phyloP scores from a whole-genome alignment of 2,329 filamentous ascomycete species.

The Fonsecaea erecta region DNA sequence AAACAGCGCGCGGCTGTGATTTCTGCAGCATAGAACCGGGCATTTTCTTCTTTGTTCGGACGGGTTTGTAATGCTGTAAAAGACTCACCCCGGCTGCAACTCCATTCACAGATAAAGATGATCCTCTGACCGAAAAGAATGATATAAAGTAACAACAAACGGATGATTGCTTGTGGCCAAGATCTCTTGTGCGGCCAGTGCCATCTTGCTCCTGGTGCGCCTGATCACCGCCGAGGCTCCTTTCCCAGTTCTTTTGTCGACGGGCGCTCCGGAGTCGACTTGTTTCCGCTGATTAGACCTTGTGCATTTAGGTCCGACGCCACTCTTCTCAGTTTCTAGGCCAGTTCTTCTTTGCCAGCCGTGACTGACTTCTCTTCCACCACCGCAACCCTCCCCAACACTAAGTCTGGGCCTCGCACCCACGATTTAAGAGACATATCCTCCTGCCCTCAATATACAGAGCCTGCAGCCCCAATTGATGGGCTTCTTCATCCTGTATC shows the following conservation, averaged over 20 bases:
- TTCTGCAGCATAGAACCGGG: conserved; percentile 95
- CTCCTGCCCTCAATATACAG: background rate
- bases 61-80: conserved; percentile 95
- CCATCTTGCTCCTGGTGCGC: conserved; percentile 99
- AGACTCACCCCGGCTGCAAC: conserved; percentile 95
- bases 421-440: background rate
- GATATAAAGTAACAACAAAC: conserved; percentile 97
- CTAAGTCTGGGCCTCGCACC: background rate
- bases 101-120: conserved; percentile 99
- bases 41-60: conserved; percentile 96
- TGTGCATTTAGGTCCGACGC: conserved; percentile 97
- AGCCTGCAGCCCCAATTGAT: background rate
- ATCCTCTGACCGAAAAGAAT: conserved; percentile 98
- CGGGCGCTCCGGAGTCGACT: conserved; percentile 69
- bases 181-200: conserved; percentile 96
- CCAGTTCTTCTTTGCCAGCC: conserved; percentile 89
- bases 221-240: conserved; percentile 97
- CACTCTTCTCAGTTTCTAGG: conserved; percentile 87
- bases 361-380: conserved; percentile 70
- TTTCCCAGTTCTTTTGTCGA: conserved; percentile 86
- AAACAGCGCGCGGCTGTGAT: conserved; percentile 92
- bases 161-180: conserved; percentile 97
- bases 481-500: background rate
- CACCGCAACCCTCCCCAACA: conserved; percentile 51
- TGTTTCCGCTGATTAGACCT: conserved; percentile 72